phyloP scores from a whole-genome alignment of 208 protist species.

The Trichomonas vaginalis region DNA sequence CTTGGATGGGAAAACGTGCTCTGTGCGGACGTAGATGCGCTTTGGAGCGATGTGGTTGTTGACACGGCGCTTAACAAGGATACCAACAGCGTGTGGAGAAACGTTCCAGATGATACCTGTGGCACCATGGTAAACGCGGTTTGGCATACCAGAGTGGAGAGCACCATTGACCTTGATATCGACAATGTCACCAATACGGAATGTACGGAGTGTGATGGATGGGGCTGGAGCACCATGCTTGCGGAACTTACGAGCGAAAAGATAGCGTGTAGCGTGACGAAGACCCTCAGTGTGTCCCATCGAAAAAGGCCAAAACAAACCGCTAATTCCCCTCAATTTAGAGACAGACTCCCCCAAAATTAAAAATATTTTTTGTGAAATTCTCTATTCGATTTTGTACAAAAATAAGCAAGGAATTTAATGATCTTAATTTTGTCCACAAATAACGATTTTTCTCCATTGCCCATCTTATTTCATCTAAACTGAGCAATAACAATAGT shows the following conservation, averaged over 20 bases:
- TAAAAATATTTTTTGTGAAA: too few species aligned
- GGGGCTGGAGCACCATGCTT: constrained; percentile 63
- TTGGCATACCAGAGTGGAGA: constrained; percentile 97
- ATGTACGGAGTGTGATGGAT: constrained; percentile 77
- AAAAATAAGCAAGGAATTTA: too few species aligned
- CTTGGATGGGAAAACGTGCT: constrained; percentile 82
- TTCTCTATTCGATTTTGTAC: too few species aligned
- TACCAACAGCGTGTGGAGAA: constrained; percentile 85
- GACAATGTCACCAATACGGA: constrained; percentile 96
- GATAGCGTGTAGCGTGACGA: constrained; percentile 78
- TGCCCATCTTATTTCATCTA: too few species aligned
- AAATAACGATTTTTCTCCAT: too few species aligned
- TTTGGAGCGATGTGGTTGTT: constrained; percentile 87
- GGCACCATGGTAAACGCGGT: constrained; percentile 99
- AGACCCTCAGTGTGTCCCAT: constrained; percentile 86
- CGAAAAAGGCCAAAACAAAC: too few species aligned
- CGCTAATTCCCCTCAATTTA: too few species aligned
- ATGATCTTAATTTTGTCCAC: too few species aligned
- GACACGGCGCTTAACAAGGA: constrained; percentile 96
- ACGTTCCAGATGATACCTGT: constrained; percentile 99
- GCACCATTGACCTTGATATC: constrained; percentile 87
- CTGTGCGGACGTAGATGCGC: constrained; percentile 96
- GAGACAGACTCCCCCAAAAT: too few species aligned
- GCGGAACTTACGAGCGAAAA: constrained; percentile 86
- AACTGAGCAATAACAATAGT: too few species aligned